Evolutionary conservation across 345 rosid species (phyloP), one percentile per base, ranked within the genome.

Genomic region (Lepidium didymum): DNA sequence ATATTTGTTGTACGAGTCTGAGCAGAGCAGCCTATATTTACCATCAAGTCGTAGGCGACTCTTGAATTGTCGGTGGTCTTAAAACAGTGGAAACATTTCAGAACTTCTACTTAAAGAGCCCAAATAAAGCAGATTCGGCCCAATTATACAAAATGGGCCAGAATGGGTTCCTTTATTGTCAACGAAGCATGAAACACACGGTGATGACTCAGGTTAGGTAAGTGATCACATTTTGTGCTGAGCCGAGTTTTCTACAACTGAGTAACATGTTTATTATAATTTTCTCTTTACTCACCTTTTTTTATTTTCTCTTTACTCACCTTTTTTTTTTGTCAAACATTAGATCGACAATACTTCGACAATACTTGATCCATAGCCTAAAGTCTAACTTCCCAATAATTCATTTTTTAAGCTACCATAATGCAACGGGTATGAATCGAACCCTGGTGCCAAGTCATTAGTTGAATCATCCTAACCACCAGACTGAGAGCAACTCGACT

Each of bases 51-150:
- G 58, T 68, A 50, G 50, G 58, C 23, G 31, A 58, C 27, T 6
- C 37, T 69, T 37, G 42, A 58, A 8, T 49, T 59, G 66, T 59
- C 73, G 59, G 66, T 57, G 73, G 56, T 40, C 40, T 54, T 35
- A 36, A 0, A 27, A 11, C 12, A 21, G 14, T 14, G 0, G n/a
- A 36, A 7, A 68, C 31, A 46, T 16, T 37, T 57, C 10, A 13
- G 6, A 47, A 5, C 3, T 3, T 50, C 3, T 16, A 10, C 7
- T 15, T 37, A 0, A 1, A 38, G 10, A 69, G 16, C 51, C 58
- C 73, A 38, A 12, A 14, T 0, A 35, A 45, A 44, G 6, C 13
- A 9, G 1, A 15, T 15, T 3, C 2, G 19, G 19, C 18, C 56
- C 72, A 40, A 45, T 21, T 34, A n/a, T 0, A 34, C 1, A 1